Conservation (phyloP, 2,329 filamentous ascomycete genomes). For the Chaetomium sp. region DNA sequence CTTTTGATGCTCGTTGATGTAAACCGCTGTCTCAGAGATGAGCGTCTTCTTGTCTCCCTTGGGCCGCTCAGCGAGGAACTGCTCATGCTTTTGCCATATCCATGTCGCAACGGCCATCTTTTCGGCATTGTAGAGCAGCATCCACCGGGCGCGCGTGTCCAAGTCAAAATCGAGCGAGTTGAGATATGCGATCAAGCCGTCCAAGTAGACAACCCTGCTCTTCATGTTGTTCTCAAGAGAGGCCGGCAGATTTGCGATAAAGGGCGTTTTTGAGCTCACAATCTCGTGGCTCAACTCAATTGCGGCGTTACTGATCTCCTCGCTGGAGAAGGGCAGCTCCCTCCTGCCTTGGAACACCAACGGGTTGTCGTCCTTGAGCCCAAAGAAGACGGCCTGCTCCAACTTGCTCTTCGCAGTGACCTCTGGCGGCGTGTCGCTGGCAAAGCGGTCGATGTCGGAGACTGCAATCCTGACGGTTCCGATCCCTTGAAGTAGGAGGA, state of each 20-base stretch:
- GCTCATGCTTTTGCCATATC: slow-evolving; percentile 81
- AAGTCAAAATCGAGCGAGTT: slow-evolving; percentile 66
- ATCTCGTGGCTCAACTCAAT: slow-evolving; percentile 79
- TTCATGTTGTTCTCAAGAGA: slow-evolving; percentile 81
- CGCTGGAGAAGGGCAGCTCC: slow-evolving; percentile 65
- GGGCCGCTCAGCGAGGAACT: slow-evolving; percentile 61
- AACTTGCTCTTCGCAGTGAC: slow-evolving; percentile 86
- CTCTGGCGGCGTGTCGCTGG: slow-evolving; percentile 57
- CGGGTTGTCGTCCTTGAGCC: slow-evolving; percentile 78
- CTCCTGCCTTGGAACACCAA: slow-evolving; percentile 75
- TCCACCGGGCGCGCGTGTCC: slow-evolving; percentile 71
- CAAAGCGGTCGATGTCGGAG: slow-evolving; percentile 61
- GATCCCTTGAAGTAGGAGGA: slow-evolving; percentile 64
- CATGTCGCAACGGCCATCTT: slow-evolving; percentile 78
- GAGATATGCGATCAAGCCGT: slow-evolving; percentile 73
- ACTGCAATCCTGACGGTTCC: slow-evolving; percentile 63
- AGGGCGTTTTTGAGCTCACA: slow-evolving; percentile 72
- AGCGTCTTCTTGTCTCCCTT: slow-evolving; percentile 68
- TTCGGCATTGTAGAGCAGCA: slow-evolving; percentile 84
- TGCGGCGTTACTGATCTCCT: slow-evolving; percentile 76
- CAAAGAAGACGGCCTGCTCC: slow-evolving; percentile 93
- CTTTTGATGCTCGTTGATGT: slow-evolving; percentile 76
- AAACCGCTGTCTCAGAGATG: slow-evolving; percentile 72
- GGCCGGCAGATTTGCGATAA: slow-evolving; percentile 71
- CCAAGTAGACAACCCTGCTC: slow-evolving; percentile 70